A percentile compares a stretch with the other conserved stretches of the same genome.
These are phyloP conservation scores for Myochromella boudieri DNA, from an alignment of 768 basidiomycete genomes.

Conservation along the genomic window DNA sequence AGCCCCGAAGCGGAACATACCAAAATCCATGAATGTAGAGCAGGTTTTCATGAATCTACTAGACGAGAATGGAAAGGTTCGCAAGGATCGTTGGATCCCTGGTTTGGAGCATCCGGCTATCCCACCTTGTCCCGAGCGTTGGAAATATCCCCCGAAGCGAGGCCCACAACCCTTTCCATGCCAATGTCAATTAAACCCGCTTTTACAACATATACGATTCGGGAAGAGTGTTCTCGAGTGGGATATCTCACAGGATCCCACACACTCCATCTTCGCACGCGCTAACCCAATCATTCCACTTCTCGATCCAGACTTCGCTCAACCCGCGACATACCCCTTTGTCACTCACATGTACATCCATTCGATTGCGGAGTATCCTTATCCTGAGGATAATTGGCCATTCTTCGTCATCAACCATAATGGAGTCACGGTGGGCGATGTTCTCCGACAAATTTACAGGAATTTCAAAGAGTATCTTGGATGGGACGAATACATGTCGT, in stretches of 20 bases:
- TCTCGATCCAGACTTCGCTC: constrained; percentile 37
- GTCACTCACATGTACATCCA: constrained; percentile 57
- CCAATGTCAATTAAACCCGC: constrained; percentile 56
- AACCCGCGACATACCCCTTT: constrained; percentile 66
- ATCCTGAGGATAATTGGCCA: constrained; percentile 55
- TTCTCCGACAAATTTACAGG: constrained; percentile 44
- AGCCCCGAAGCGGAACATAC: constrained; percentile 22
- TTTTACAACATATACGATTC: constrained; percentile 44
- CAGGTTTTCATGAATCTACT: constrained; percentile 32
- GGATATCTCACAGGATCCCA: constrained; percentile 37
- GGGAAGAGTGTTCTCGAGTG: constrained; percentile 45
- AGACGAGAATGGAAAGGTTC: constrained; percentile 27
- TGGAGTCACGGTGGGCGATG: constrained; percentile 51
- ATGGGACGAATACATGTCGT: constrained; percentile 34
- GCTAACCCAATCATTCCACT: constrained; percentile 29
- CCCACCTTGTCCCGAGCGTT: constrained; percentile 47
- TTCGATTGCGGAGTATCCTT: constrained; percentile 49
- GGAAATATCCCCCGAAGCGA: constrained; percentile 39
- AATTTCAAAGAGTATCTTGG: constrained; percentile 42
- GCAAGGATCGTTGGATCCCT: constrained; percentile 49
- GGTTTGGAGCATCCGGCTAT: constrained; percentile 47
- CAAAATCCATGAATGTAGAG: constrained; percentile 25
- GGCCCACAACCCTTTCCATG: constrained; percentile 45
- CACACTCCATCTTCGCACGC: constrained; percentile 29
- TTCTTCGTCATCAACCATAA: constrained; percentile 44